Base-by-base conservation (phyloP, 192 early-diverging fungal genomes). In the Coemansia sp. region DNA sequence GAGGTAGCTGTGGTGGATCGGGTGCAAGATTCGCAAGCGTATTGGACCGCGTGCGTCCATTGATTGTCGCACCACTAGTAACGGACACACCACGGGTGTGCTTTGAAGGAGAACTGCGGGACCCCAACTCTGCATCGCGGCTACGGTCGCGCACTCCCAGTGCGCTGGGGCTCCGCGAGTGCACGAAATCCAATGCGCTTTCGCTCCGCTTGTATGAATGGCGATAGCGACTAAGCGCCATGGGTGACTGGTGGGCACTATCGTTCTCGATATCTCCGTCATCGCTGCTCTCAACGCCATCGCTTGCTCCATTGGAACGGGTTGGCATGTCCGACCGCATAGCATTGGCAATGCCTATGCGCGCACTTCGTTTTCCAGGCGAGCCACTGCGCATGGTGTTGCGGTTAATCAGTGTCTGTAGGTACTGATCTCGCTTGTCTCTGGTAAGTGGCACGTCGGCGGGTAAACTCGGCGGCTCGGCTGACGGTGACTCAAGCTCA, bases 381-480 rank as follows among this genome's bases (percentile, higher is more conserved):
- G 63, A 68, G 1, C 62, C 70, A 20, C 53, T 51, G 35, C 78
- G 72, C 69, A 81, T 66, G 7, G 79, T 75, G 39, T 75, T 81
- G 40, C 79, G 73, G 57, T 52, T 81, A 28, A 81, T 81, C 34
- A 81, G 67, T 46, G 79, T 81, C 63, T 75, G 73, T 46, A 81
- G 49, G 29, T 75, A 81, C 67, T 81, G 73, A 57, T 81, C 79
- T 49, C 79, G 74, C 70, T 81, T 81, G 37, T 81, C 79, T 33
- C 74, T 66, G 3, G 79, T 81, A 26, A 81, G 67, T 7, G 79
- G 79, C 33, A 64, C 70, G 13, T 81, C 64, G 9, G 63, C 66
- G 2, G 78, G 66, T 12, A 72, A 23, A 23, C 16, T 31, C 0
- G 69, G 48, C 48, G 45, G 13, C 40, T 18, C n/a, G 0, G 52